phyloP scores from a whole-genome alignment of 306 rosid genomes.

The Senna siamea region DNA sequence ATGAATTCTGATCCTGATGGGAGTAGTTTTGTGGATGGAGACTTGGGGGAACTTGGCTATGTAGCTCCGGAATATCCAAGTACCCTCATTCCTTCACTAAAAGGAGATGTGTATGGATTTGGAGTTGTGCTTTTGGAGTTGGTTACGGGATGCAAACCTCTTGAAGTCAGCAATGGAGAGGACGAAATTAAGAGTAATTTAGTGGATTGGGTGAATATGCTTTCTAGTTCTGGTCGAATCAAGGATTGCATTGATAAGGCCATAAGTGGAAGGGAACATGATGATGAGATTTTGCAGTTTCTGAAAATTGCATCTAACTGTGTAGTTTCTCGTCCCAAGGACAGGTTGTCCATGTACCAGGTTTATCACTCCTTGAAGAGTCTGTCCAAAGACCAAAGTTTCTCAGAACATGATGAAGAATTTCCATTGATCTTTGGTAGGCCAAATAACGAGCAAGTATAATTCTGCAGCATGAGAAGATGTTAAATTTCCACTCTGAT shows the following conservation, averaged over 20 bases:
- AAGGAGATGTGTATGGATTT: conserved; percentile 90
- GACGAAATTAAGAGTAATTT: conserved; percentile 76
- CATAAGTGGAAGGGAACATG: conserved; percentile 69
- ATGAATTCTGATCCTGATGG: conserved; percentile 69
- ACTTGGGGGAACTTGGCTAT: conserved; percentile 93
- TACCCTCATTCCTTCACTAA: conserved; percentile 74
- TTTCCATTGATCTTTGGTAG: conserved; percentile 76
- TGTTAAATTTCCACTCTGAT: conserved; percentile 23
- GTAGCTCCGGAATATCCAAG: conserved; percentile 89
- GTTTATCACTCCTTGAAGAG: conserved; percentile 76
- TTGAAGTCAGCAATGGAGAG: conserved; percentile 66
- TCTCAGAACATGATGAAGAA: conserved; percentile 80
- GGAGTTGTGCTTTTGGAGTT: conserved; percentile 95
- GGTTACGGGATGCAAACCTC: conserved; percentile 84
- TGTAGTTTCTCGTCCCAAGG: conserved; percentile 73
- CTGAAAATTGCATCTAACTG: conserved; percentile 72
- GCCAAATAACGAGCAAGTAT: conserved; percentile 56
- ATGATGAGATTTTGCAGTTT: conserved; percentile 82
- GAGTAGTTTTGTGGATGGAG: conserved; percentile 73
- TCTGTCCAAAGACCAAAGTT: conserved; percentile 58
- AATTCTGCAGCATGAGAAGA: conserved; percentile 38
- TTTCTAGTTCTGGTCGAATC: conserved; percentile 56
- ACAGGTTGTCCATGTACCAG: conserved; percentile 93
- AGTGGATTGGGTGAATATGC: conserved; percentile 85
- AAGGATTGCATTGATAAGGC: conserved; percentile 72